Base-by-base conservation (phyloP, 192 early-diverging fungal genomes). In the Coemansia sp. region DNA sequence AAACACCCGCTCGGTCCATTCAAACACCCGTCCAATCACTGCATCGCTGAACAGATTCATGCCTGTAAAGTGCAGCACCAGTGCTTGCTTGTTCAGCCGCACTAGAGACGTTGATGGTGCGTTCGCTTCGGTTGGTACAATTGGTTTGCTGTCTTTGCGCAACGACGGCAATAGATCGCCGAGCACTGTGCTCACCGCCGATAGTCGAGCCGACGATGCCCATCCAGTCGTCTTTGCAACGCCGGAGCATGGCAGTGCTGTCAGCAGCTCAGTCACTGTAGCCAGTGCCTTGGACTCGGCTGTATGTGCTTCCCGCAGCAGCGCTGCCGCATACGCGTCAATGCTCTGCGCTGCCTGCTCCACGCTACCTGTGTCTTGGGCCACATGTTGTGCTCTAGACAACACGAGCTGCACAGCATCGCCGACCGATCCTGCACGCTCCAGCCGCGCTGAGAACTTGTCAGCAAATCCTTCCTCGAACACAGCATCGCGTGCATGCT, bases 1-100 rank as follows among this genome's bases (percentile, higher is more conserved):
- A 62, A 80, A 73, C 36, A 71, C 71, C 14, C 37, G 50, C 19
- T 66, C 72, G 23, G 59, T 71, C 77, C 71, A 74, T 5, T 19
- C 53, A 25, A 80, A 65, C 15, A 74, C 25, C 26, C 26, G n/a
- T 42, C 58, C 47, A 2, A 50, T 59, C 0, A 40, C 56, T 2
- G 20, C 22, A 0, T 6, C 52, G 22, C 55, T 25, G 14, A 80
- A 22, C 7, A 71, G 40, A 4, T 62, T 42, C 0, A 53, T 51
- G 25, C 68, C 64, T 1, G 42, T 19, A 57, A 80, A 71, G 28
- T 54, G 57, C 47, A 64, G 28, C 22, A 58, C 26, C 26, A 80
- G 65, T 4, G 61, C 60, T 42, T 71, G 77, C 14, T 64, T 57
- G 34, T 57, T 46, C 38, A 71, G 61, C 22, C 47, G 60, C 20